Base-by-base conservation (phyloP, 225 moss, liverwort and hornwort species). In the Asterella californica region DNA sequence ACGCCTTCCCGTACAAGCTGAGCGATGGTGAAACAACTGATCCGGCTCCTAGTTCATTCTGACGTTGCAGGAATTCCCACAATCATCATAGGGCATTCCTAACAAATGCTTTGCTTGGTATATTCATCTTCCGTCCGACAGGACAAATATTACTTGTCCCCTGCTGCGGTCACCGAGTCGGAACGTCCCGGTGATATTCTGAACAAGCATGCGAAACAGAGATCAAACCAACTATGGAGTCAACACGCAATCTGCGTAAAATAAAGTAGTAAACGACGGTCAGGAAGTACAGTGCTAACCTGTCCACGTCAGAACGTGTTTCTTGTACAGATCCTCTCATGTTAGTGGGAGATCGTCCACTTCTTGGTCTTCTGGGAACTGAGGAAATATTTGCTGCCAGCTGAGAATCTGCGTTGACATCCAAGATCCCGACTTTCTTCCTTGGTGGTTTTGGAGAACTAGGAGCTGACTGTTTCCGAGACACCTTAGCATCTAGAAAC, bases 401-500 rank as follows among this genome's bases (percentile, higher is more conserved):
- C 74, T 74, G 52, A 74, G 74, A 30, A 1, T 10, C 52, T 18
- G 30, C 74, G 71, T 47, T 71, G 50, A 50, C 15, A 34, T 50
- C 53, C 74, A 54, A 32, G 36, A 54, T 61, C 50, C 7, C 38
- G 30, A 2, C 53, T 36, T 32, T 64, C 50, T 47, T 64, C 45
- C 24, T 66, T 6, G 53, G 33, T 21, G 1, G 46, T 3, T 29
- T 18, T 19, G n/a, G 15, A 10, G 32, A 33, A 30, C 76, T 71
- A 11, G 65, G 5, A 65, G 9, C 75, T 37, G 81, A 36, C 19
- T 27, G 50, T 80, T 71, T 62, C 33, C 55, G 27, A 10, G 67
- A n/a, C 15, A 52, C 59, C 7, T 49, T 72, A 22, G 85, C 45
- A 54, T 77, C 46, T 72, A 80, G 11, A 55, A 53, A 62, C 33